Evolutionary conservation across 2,329 filamentous ascomycete species (phyloP).

Genomic region (Venturia oleaginea): DNA sequence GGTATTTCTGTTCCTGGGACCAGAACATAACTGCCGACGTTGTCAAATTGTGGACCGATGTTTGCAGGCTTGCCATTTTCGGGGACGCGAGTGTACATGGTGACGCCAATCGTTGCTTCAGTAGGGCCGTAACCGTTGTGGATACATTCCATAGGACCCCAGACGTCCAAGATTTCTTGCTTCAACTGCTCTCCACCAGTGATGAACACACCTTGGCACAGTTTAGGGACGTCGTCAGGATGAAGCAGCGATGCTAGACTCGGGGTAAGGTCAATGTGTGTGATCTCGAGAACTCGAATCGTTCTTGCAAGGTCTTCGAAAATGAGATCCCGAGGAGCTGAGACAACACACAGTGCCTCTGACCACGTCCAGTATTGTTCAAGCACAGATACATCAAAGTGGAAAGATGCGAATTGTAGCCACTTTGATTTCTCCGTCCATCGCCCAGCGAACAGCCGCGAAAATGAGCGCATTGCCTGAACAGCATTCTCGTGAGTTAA

Average conservation of each 20-base stretch:
- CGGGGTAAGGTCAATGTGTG: constrained; percentile 85
- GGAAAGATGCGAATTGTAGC: constrained; percentile 89
- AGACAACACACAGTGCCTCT: constrained; percentile 74
- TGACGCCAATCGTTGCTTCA: constrained; percentile 86
- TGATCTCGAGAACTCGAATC: constrained; percentile 65
- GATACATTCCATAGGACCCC: constrained; percentile 72
- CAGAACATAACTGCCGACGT: constrained; percentile 77
- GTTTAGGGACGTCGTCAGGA: constrained; percentile 69
- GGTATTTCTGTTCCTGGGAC: constrained; percentile 58
- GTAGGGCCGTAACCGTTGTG: constrained; percentile 90
- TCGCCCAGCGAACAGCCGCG: constrained; percentile 63
- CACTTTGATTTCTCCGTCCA: constrained; percentile 69
- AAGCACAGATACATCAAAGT: constrained; percentile 87
- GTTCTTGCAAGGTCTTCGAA: constrained; percentile 71
- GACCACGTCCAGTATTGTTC: constrained; percentile 97
- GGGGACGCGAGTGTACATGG: constrained; percentile 77
- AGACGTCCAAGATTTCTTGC: constrained; percentile 78
- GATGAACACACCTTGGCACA: constrained; percentile 81
- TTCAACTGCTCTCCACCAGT: constrained; percentile 84
- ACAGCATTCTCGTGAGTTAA: constrained; percentile 83
- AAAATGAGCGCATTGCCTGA: constrained; percentile 82
- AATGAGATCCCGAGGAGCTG: constrained; percentile 73
- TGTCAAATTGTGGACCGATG: constrained; percentile 78
- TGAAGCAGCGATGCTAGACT: constrained; percentile 63
- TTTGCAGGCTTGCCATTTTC: constrained; percentile 73